Percentiles rank a stretch among this genome's conserved stretches.
These are phyloP conservation scores for Silene vulgaris DNA, from an alignment of 179 eudicot species.

Conservation along the genomic window DNA sequence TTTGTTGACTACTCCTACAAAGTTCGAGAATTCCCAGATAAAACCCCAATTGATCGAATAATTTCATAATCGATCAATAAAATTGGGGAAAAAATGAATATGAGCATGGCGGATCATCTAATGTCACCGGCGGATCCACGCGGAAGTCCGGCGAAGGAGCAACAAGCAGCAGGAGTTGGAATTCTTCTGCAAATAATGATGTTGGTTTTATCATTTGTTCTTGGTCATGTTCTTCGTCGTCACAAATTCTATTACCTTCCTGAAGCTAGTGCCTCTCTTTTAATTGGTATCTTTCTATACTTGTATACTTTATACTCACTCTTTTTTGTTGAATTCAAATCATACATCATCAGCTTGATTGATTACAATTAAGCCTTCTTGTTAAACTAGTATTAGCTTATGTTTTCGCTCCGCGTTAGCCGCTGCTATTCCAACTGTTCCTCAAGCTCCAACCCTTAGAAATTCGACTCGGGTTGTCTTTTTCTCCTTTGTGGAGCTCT, in stretches of 20 bases:
- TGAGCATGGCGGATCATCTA: conserved; percentile 39
- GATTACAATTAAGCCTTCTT: too few species aligned
- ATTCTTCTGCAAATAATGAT: conserved; percentile 97
- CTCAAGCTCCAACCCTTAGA: too few species aligned
- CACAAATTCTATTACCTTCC: conserved; percentile 90
- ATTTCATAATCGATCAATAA: too few species aligned
- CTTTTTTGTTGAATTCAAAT: not conserved
- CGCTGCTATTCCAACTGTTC: too few species aligned
- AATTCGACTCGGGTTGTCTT: too few species aligned
- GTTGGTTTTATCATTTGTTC: conserved; percentile 90
- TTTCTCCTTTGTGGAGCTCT: too few species aligned
- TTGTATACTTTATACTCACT: not conserved
- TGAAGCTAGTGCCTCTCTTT: conserved; percentile 94
- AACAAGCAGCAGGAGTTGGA: conserved; percentile 97
- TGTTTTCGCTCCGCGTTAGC: too few species aligned
- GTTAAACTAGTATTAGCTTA: too few species aligned
- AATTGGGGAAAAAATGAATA: not conserved
- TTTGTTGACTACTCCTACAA: too few species aligned
- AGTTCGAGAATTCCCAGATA: too few species aligned
- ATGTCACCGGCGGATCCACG: conserved; percentile 62
- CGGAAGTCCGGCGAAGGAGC: conserved; percentile 70
- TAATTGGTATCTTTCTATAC: conserved; percentile 51
- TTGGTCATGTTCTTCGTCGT: conserved; percentile 92
- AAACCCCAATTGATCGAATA: too few species aligned
- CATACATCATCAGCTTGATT: too few species aligned